A percentile compares a stretch with the other conserved stretches of the same genome.
Evolutionary conservation across 179 eudicot species (phyloP).

Genomic region (Monotropa hypopitys): DNA sequence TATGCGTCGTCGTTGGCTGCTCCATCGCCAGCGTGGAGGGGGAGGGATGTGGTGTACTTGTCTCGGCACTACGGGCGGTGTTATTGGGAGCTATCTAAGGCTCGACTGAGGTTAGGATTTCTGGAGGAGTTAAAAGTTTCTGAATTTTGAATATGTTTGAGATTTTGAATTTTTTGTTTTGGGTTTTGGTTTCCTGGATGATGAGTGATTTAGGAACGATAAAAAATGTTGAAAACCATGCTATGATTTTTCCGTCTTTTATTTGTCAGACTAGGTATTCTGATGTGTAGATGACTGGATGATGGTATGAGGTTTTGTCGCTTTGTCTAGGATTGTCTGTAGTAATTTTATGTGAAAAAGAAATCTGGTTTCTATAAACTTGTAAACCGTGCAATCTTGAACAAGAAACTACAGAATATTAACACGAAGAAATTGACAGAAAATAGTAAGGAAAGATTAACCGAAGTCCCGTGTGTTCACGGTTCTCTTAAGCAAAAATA

Average conservation of each 20-base stretch:
- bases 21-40: constrained; percentile 9
- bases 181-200: neutral
- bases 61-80: constrained; percentile 55
- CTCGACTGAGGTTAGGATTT: constrained; percentile 47
- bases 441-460: too few species aligned
- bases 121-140: neutral
- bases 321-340: neutral
- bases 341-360: too few species aligned
- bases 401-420: too few species aligned
- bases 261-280: neutral
- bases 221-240: neutral
- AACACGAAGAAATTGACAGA: too few species aligned
- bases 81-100: constrained; percentile 93
- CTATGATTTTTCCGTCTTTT: neutral
- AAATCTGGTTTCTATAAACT: too few species aligned
- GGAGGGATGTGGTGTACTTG: constrained; percentile 30
- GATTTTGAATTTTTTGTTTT: neutral
- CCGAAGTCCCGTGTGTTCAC: too few species aligned
- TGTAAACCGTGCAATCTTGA: too few species aligned
- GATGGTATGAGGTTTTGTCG: neutral
- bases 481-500: too few species aligned
- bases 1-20: constrained; percentile 20
- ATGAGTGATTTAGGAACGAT: neutral
- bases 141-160: neutral
- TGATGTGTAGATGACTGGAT: neutral